phyloP scores from a whole-genome alignment of 2,329 filamentous ascomycete species.

The Paecilomyces fulvus region DNA sequence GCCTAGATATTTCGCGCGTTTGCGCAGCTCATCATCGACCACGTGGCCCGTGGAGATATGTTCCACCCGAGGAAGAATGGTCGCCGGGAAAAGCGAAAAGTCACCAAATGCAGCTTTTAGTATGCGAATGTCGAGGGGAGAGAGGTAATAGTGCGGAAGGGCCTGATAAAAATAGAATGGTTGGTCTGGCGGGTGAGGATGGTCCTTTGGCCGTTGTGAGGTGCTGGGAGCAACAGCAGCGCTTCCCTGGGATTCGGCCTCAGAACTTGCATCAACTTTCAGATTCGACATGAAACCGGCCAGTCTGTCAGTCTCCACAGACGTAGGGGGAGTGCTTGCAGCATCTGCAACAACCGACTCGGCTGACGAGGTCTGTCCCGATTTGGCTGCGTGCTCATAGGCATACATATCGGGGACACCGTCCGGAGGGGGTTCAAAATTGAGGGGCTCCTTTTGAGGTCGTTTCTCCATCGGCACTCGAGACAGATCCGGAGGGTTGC shows the following conservation, averaged over 20 bases:
- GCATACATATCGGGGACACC: slow-evolving; percentile 45
- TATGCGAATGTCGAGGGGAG: slow-evolving; percentile 84
- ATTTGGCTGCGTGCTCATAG: slow-evolving; percentile 39
- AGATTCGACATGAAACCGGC: slow-evolving; percentile 17
- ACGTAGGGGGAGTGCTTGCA: slow-evolving; percentile 7
- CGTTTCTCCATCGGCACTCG: slow-evolving; percentile 44
- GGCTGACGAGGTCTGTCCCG: slow-evolving; percentile 31
- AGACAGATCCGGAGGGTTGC: slow-evolving; percentile 51
- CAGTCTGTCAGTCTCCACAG: slow-evolving; percentile 14
- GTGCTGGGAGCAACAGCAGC: slow-evolving; percentile 5
- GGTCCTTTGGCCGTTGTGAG: slow-evolving; percentile 18
- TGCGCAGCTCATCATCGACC: slow-evolving; percentile 75
- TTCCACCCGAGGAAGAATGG: slow-evolving; percentile 77
- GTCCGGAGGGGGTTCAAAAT: slow-evolving; percentile 39
- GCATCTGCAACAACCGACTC: slow-evolving; percentile 11
- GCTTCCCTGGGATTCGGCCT: slow-evolving; percentile 17
- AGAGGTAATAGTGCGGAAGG: slow-evolving; percentile 79
- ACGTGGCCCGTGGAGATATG: slow-evolving; percentile 82
- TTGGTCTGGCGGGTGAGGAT: slow-evolving; percentile 40
- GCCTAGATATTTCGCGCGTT: slow-evolving; percentile 74
- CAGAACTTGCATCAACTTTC: slow-evolving; percentile 10
- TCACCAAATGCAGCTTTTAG: slow-evolving; percentile 80
- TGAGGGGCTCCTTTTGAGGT: slow-evolving; percentile 40
- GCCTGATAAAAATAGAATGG: slow-evolving; percentile 83
- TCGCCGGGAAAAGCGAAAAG: slow-evolving; percentile 74